These are phyloP conservation scores for Paramecium bursaria DNA, from an alignment of 73 alveolate genomes.

Conservation along the genomic window DNA sequence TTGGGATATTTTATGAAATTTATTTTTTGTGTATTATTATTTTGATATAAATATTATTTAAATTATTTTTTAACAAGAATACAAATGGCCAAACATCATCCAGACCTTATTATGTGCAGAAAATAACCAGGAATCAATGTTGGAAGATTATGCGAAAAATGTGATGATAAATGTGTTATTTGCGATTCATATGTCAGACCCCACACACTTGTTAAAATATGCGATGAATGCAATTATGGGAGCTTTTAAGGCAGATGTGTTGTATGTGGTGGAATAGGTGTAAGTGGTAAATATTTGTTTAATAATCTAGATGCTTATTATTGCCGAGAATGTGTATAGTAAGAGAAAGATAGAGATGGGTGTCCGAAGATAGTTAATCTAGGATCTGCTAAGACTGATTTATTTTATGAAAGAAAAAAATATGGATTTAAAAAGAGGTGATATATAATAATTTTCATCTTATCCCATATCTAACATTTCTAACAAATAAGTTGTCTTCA, in stretches of 20 bases:
- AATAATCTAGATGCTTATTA: constrained; percentile 93
- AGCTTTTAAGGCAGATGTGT: constrained; percentile 98
- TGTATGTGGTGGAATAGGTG: constrained; percentile 98
- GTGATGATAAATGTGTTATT: constrained; percentile 99
- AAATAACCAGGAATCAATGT: constrained; percentile 98
- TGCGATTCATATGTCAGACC: constrained; percentile 98
- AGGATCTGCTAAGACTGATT: constrained; percentile 98
- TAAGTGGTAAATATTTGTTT: constrained; percentile 66
- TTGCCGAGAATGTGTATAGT: constrained; percentile 93
- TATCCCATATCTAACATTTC: constrained; percentile 69
- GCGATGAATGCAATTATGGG: constrained; percentile 90
- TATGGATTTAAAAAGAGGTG: constrained; percentile 88
- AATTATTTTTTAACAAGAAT: too few relatives aligned
- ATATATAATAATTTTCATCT: too few relatives aligned
- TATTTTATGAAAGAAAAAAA: constrained; percentile 98
- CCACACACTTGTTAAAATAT: constrained; percentile 91
- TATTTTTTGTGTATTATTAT: too few relatives aligned
- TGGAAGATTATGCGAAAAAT: constrained; percentile 98
- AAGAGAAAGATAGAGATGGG: constrained; percentile 99
- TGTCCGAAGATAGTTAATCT: constrained; percentile 99
- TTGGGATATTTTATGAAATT: too few relatives aligned
- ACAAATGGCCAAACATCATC: constrained; percentile 98
- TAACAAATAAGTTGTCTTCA: constrained; percentile 61
- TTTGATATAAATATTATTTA: too few relatives aligned
- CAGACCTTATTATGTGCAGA: constrained; percentile 98